Percentiles rank a stretch among this genome's conserved stretches.
Evolutionary conservation across 2,329 filamentous ascomycete species (phyloP).

Genomic region (Pseudopithomyces maydicus): DNA sequence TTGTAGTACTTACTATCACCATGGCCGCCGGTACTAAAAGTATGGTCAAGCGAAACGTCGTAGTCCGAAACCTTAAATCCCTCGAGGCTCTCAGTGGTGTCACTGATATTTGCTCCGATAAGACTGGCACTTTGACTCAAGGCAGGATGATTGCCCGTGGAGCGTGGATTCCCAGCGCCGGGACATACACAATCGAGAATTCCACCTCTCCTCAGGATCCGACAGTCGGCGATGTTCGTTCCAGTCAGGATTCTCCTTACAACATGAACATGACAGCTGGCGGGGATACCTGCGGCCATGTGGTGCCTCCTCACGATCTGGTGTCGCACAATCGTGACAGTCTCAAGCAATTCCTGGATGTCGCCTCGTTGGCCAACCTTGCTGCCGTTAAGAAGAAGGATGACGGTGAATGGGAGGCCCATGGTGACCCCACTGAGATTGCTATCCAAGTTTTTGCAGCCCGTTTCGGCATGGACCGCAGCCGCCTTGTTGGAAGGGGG

Average conservation of each 20-base stretch:
- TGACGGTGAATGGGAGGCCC: slow-evolving; percentile 43
- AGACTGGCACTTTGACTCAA: slow-evolving; percentile 41
- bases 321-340: slow-evolving; percentile 1
- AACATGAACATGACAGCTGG: neutral
- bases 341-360: slow-evolving; percentile 33
- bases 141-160: slow-evolving; percentile 43
- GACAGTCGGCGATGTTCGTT: slow-evolving; percentile 33
- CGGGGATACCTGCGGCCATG: neutral
- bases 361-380: slow-evolving; percentile 53
- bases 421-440: slow-evolving; percentile 63
- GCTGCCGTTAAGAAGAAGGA: slow-evolving; percentile 52
- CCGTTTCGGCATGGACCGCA: slow-evolving; percentile 65
- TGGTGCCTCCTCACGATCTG: neutral
- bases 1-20: slow-evolving; percentile 45
- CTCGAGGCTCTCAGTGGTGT: slow-evolving; percentile 45
- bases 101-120: slow-evolving; percentile 42
- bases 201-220: slow-evolving; percentile 39
- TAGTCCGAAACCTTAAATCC: slow-evolving; percentile 43
- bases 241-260: slow-evolving; percentile 35
- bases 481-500: slow-evolving; percentile 44
- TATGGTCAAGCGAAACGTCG: slow-evolving; percentile 42
- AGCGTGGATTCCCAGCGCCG: slow-evolving; percentile 41
- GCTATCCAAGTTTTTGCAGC: slow-evolving; percentile 75
- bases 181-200: slow-evolving; percentile 38
- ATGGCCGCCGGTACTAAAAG: slow-evolving; percentile 45